phyloP scores from a whole-genome alignment of 73 alveolate species.

The Symbiodinium natans region DNA sequence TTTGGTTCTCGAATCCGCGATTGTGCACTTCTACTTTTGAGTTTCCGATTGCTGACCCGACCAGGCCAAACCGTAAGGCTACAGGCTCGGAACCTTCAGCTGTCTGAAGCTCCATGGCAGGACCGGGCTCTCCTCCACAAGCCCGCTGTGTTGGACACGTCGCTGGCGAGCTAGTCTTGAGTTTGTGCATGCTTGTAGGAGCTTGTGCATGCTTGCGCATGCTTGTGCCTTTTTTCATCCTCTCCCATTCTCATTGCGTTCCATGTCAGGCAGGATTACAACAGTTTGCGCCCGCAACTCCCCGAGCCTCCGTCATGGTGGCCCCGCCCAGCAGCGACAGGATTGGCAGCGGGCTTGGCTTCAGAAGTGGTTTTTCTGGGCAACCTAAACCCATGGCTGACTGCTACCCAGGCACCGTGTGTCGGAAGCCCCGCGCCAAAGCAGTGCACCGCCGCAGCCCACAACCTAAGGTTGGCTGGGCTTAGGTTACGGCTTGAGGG shows the following conservation, averaged over 20 bases:
- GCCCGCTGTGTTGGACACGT: not conserved
- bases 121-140: not conserved
- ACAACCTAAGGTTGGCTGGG: slow-evolving; percentile 21
- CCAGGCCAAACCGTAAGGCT: no score
- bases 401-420: slow-evolving; percentile 16
- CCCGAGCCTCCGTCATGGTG: slow-evolving; percentile 35
- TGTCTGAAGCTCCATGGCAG: not conserved
- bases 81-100: no score
- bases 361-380: no score
- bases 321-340: slow-evolving; percentile 46
- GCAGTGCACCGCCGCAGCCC: slow-evolving; percentile 42
- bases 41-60: no score
- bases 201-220: no score
- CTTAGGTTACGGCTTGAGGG: no score
- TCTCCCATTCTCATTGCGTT: no score
- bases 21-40: no score
- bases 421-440: slow-evolving; percentile 65
- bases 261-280: not conserved
- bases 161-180: not conserved
- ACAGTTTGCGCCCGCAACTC: slow-evolving; percentile 5
- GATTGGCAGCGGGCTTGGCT: slow-evolving; percentile 7
- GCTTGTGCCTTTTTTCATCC: no score
- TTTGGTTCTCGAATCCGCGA: no score
- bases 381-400: not conserved
- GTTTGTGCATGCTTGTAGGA: no score